A percentile compares a stretch with the other conserved stretches of the same genome.
These are phyloP conservation scores for Marasmius fiardii DNA, from an alignment of 1,284 basidiomycete genomes.

Conservation along the genomic window DNA sequence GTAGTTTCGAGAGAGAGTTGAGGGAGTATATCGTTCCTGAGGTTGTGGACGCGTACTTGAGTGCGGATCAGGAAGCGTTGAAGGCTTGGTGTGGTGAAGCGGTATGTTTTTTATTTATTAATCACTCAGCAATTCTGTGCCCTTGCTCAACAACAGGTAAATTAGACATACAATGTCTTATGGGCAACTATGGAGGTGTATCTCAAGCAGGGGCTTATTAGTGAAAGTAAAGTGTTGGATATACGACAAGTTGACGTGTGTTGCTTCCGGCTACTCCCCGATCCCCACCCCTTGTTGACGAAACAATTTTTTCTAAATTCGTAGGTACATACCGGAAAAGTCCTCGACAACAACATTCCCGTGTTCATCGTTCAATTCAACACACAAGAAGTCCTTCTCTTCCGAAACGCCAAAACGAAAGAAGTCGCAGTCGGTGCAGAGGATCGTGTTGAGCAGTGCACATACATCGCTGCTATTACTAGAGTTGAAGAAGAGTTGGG, in stretches of 20 bases:
- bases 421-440: conserved; percentile 88
- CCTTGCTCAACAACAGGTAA: not conserved
- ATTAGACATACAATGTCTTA: conserved; percentile 92
- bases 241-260: conserved; percentile 92
- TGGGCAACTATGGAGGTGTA: conserved; percentile 98
- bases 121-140: too few relatives aligned
- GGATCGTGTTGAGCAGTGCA: conserved; percentile 88
- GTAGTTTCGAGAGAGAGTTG: conserved; percentile 86
- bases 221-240: conserved; percentile 90
- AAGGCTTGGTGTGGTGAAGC: conserved; percentile 96
- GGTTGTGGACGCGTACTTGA: conserved; percentile 93
- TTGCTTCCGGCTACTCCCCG: conserved; percentile 9
- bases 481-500: conserved; percentile 82
- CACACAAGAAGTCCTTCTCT: conserved; percentile 92
- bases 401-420: conserved; percentile 85
- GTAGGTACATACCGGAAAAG: conserved; percentile 76
- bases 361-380: conserved; percentile 87
- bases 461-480: conserved; percentile 91
- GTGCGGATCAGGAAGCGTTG: conserved; percentile 83
- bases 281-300: not conserved
- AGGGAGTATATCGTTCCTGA: conserved; percentile 98
- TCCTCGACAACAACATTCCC: conserved; percentile 87
- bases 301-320: not conserved
- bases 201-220: conserved; percentile 84
- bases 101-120: conserved; percentile 45